phyloP scores from a whole-genome alignment of 2,329 filamentous ascomycete genomes.

The Penicillium sp. region DNA sequence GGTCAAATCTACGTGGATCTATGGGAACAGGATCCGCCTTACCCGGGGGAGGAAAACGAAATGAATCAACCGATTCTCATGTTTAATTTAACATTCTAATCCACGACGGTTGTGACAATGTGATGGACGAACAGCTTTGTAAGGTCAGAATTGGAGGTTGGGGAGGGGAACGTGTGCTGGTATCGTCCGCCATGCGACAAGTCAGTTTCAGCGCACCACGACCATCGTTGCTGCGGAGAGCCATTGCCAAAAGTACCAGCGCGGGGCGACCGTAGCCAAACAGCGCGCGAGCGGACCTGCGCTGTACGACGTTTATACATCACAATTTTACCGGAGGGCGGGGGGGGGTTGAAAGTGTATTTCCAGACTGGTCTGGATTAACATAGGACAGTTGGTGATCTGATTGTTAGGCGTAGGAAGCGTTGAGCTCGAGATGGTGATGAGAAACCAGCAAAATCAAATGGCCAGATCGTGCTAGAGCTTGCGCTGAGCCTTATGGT shows the following conservation, averaged over 20 bases:
- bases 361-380: background rate
- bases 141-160: background rate
- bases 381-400: background rate
- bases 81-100: background rate
- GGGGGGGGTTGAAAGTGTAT: conserved; percentile 14
- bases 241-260: conserved; percentile 2
- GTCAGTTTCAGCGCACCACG: conserved; percentile 19
- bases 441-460: background rate
- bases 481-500: conserved; percentile 2
- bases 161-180: background rate
- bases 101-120: too few relatives aligned
- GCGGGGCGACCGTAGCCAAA: conserved; percentile 11
- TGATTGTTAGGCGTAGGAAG: background rate
- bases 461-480: background rate
- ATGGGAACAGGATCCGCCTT: background rate
- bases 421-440: background rate
- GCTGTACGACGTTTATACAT: conserved; percentile 24
- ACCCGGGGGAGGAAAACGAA: background rate
- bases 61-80: background rate
- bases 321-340: conserved; percentile 22
- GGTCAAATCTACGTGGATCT: background rate
- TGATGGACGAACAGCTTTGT: background rate
- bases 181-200: conserved; percentile 18
- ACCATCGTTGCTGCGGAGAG: background rate
- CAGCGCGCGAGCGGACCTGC: conserved; percentile 21